These are phyloP conservation scores for Leishmania turanica DNA, from an alignment of 208 protist genomes.

Conservation along the genomic window DNA sequence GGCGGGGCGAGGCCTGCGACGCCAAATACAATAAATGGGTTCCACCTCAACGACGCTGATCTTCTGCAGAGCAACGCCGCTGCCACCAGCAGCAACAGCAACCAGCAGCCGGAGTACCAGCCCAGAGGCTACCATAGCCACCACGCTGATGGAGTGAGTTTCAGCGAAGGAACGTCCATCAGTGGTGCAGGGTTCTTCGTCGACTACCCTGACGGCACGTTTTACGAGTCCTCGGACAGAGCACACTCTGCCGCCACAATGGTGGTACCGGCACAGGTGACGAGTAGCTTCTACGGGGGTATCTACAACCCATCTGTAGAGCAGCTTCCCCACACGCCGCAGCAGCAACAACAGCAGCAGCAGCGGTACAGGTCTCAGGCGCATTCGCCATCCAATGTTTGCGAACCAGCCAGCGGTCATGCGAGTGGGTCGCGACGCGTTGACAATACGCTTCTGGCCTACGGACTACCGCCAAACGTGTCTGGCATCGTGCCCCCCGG, in stretches of 20 bases:
- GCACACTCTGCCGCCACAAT: conserved; percentile 5
- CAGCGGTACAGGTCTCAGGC: neutral
- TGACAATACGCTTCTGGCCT: neutral
- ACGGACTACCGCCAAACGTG: neutral
- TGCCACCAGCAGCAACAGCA: neutral
- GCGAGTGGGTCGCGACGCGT: neutral
- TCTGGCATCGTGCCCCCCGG: neutral
- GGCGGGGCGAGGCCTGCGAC: neutral
- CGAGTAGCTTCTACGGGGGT: conserved; percentile 23
- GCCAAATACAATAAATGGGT: neutral
- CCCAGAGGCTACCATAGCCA: neutral
- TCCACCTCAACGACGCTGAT: conserved; percentile 12
- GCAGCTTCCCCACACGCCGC: conserved; percentile 2
- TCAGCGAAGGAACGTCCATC: neutral
- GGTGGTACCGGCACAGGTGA: conserved; percentile 10
- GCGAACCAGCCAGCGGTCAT: neutral
- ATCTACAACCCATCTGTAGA: conserved; percentile 6
- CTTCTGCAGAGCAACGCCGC: neutral
- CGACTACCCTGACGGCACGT: conserved; percentile 8
- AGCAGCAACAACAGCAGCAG: neutral
- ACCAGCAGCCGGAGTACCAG: neutral
- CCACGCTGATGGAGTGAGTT: neutral
- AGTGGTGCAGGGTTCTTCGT: neutral
- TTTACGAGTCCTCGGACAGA: conserved; percentile 10
- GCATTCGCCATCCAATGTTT: neutral